phyloP scores from a whole-genome alignment of 805 yeast species.

The Candida pini region DNA sequence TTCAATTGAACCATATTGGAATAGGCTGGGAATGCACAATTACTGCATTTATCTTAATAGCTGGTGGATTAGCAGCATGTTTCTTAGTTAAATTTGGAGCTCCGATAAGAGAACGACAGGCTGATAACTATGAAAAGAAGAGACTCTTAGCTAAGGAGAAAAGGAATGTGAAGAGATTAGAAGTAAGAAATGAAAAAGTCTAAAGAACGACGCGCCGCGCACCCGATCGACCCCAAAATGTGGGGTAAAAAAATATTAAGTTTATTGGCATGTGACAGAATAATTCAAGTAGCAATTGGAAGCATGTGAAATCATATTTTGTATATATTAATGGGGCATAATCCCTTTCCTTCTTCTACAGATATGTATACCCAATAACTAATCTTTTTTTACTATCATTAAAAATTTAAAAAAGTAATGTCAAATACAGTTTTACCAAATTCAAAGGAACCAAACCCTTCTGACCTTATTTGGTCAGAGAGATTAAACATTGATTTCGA shows the following conservation, averaged over 20 bases:
- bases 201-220: neutral
- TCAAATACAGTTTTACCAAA: conserved; percentile 25
- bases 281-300: no score
- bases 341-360: no score
- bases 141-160: no score
- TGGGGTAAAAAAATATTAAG: no score
- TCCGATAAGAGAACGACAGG: conserved; percentile 24
- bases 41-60: conserved; percentile 37
- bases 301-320: neutral
- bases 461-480: conserved; percentile 37
- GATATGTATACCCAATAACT: no score
- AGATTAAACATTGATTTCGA: conserved; percentile 39
- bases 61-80: conserved; percentile 31
- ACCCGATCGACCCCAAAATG: no score
- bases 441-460: conserved; percentile 29
- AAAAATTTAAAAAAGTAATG: conserved; percentile 19
- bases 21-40: conserved; percentile 54
- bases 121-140: conserved; percentile 2
- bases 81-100: conserved; percentile 37
- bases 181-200: neutral
- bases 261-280: no score
- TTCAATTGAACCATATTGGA: conserved; percentile 42
- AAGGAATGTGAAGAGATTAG: neutral
- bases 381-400: no score
- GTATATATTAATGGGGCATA: neutral